A percentile compares a stretch with the other conserved stretches of the same genome.
These are phyloP conservation scores for Ceriops zippeliana DNA, from an alignment of 345 rosid species.

Conservation along the genomic window DNA sequence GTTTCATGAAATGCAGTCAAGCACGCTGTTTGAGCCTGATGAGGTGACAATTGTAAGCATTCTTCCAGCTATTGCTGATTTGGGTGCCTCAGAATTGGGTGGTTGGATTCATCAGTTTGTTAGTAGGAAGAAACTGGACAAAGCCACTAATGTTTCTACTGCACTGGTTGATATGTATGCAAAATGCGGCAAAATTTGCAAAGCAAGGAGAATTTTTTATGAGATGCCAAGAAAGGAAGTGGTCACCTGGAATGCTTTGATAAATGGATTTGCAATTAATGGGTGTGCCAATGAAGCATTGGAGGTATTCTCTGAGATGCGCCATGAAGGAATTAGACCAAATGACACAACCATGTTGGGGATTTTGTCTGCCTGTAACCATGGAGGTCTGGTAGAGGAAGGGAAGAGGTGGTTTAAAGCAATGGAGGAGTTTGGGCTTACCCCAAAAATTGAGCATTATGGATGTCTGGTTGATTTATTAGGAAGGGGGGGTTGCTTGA, in stretches of 20 bases:
- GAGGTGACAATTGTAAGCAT: slow-evolving; percentile 59
- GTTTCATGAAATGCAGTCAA: slow-evolving; percentile 62
- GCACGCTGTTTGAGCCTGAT: slow-evolving; percentile 51
- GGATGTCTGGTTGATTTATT: slow-evolving; percentile 71
- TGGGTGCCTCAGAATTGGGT: slow-evolving; percentile 68
- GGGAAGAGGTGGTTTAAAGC: slow-evolving; percentile 64
- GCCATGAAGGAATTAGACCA: slow-evolving; percentile 41
- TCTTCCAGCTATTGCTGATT: slow-evolving; percentile 71
- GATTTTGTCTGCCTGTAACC: slow-evolving; percentile 74
- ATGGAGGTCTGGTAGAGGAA: slow-evolving; percentile 67
- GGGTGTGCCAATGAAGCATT: slow-evolving; percentile 63
- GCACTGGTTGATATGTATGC: slow-evolving; percentile 82
- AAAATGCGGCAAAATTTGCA: slow-evolving; percentile 62
- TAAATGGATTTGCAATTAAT: slow-evolving; percentile 64
- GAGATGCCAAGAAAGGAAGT: slow-evolving; percentile 42
- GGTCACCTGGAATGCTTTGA: slow-evolving; percentile 78
- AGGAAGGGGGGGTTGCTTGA: slow-evolving; percentile 61
- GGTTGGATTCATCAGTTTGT: slow-evolving; percentile 55
- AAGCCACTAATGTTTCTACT: slow-evolving; percentile 48
- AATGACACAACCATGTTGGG: slow-evolving; percentile 63
- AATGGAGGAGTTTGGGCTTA: slow-evolving; percentile 48
- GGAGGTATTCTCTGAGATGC: slow-evolving; percentile 46
- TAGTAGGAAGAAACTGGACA: slow-evolving; percentile 48
- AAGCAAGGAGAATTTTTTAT: slow-evolving; percentile 47
- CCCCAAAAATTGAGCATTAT: slow-evolving; percentile 59